Percentiles rank a stretch among this genome's conserved stretches.
Conservation (phyloP, 2,329 filamentous ascomycete species). For the Verticillium isaacii region DNA sequence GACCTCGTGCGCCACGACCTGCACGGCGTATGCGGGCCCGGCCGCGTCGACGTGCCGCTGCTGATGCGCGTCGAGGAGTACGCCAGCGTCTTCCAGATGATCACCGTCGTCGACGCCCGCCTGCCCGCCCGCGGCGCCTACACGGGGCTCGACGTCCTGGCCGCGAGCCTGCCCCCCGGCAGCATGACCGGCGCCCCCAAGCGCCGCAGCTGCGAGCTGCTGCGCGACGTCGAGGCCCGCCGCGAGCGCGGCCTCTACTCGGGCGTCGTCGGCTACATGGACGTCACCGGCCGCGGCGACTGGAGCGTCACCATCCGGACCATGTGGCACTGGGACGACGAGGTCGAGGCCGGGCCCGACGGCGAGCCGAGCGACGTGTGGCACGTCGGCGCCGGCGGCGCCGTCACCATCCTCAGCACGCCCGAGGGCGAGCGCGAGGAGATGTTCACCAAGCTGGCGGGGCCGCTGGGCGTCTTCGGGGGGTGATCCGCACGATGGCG, state of each 20-base stretch:
- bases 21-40: constrained; percentile 74
- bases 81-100: constrained; percentile 85
- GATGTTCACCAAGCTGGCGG: constrained; percentile 73
- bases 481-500: constrained; percentile 3
- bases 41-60: constrained; percentile 68
- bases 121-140: constrained; percentile 37
- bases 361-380: constrained; percentile 52
- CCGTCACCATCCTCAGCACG: constrained; percentile 80
- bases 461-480: constrained; percentile 48
- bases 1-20: constrained; percentile 94
- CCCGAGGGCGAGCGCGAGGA: constrained; percentile 80
- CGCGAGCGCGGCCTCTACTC: constrained; percentile 73
- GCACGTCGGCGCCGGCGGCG: constrained; percentile 85
- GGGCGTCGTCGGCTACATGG: constrained; percentile 85
- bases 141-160: constrained; percentile 71
- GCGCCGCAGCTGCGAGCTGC: constrained; percentile 82
- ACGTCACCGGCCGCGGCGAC: constrained; percentile 77
- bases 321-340: constrained; percentile 68
- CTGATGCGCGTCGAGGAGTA: constrained; percentile 88
- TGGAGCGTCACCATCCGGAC: constrained; percentile 90
- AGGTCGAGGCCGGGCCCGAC: constrained; percentile 28
- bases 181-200: constrained; percentile 98
- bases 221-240: constrained; percentile 62
- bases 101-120: constrained; percentile 76
- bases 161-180: constrained; percentile 76